A percentile compares a stretch with the other conserved stretches of the same genome.
Conservation (phyloP, 139 green algal genomes). For the Eudorina sp. region DNA sequence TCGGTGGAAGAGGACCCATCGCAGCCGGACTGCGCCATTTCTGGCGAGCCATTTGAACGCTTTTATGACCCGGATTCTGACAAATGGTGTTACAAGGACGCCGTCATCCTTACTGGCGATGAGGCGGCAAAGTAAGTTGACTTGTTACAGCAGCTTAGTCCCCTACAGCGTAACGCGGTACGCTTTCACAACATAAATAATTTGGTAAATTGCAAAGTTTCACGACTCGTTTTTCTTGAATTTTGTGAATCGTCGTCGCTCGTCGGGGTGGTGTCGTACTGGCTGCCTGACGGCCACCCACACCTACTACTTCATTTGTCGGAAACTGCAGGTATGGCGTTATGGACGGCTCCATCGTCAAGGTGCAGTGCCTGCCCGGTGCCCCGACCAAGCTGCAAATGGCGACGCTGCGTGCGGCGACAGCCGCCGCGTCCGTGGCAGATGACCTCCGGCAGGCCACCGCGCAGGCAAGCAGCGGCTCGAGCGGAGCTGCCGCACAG, state of each 20-base stretch:
- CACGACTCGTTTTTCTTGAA: no score
- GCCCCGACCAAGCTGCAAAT: slow-evolving; percentile 27
- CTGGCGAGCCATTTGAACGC: slow-evolving; percentile 70
- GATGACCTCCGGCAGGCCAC: slow-evolving; percentile 27
- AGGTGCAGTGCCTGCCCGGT: slow-evolving; percentile 46
- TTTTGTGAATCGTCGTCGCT: no score
- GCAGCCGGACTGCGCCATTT: slow-evolving; percentile 71
- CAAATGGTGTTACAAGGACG: slow-evolving; percentile 71
- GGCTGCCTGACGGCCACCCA: no score
- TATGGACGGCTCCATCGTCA: slow-evolving; percentile 63
- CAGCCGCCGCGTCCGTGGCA: not conserved
- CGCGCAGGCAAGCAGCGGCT: not conserved
- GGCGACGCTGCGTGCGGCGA: not conserved
- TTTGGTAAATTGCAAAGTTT: no score
- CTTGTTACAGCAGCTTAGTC: no score
- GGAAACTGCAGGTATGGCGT: slow-evolving; percentile 55
- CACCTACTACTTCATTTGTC: no score
- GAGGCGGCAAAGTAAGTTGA: slow-evolving; percentile 53
- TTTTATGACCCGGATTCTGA: slow-evolving; percentile 68
- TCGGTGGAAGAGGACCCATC: slow-evolving; percentile 65
- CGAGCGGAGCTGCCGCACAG: not conserved
- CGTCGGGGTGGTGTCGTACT: no score
- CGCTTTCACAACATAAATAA: no score
- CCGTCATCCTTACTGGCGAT: slow-evolving; percentile 49
- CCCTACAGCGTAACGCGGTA: no score